Base-by-base conservation (phyloP, 441 rosid genomes). In the Corymbia citriodora region DNA sequence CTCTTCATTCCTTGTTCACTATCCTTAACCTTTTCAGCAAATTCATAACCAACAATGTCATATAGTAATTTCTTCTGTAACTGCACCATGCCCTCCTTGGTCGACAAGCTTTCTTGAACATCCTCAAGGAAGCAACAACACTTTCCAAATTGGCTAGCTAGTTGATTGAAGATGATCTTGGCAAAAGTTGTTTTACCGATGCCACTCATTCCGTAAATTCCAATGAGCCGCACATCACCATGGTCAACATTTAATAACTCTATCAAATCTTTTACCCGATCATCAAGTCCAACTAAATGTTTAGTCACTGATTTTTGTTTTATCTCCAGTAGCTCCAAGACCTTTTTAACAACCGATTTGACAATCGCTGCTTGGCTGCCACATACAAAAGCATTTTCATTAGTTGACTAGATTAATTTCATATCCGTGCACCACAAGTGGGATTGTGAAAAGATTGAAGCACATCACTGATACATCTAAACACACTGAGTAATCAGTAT, bases 401-500 rank as follows among this genome's bases (percentile, higher is more conserved):
- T 59, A 59, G 65, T 25, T 59, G 14, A 59, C n/a, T 25, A 59
- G 8, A 59, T 59, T 2, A 57, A 21, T 57, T 7, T 9, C 61
- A 9, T 11, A 25, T 3, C 15, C n/a, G 11, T 1, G 1, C 65
- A 25, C 5, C 65, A 2, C 29, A 11, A 1, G 0, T 2, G 2
- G 3, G 7, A 59, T 11, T 0, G 8, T 59, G 3, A 59, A 10
- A 2, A 59, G 0, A 59, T 59, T 25, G n/a, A 27, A 59, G n/a
- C 0, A 55, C n/a, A 59, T 59, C 15, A 25, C 0, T 0, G 1
- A 59, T 3, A 59, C 6, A 59, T 59, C n/a, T 5, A 0, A 59
- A 1, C 5, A 25, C 2, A 59, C 0, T 0, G 8, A 59, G 5
- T 11, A 9, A 25, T 25, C 0, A 25, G 1, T 1, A 11, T 10